Evolutionary conservation across 2,329 filamentous ascomycete species (phyloP), one percentile per base, ranked within the genome.

Genomic region (Aciculosporium take): DNA sequence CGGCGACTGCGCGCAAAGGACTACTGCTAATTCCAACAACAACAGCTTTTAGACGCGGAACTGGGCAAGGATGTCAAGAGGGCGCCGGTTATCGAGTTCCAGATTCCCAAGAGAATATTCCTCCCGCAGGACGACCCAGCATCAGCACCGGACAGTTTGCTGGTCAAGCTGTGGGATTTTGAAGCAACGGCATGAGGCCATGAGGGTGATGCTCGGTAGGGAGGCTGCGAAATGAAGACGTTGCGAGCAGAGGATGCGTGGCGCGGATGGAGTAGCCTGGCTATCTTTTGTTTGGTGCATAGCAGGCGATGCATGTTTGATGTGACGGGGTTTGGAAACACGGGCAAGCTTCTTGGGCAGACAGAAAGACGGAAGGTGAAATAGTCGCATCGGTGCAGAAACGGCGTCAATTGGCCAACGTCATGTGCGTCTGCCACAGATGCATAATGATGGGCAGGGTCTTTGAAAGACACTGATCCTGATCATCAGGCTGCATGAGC

Each of bases 31-130:
- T 21, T 21, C 18, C 8, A 21, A 35, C 6, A 4, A 33, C 23
- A 18, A 9, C 50, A 85, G 80, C 76, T 98, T 57, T 64, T 96
- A 33, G 84, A 91, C 46, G 80, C 80, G 3, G 91, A 98, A 59
- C 68, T 94, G 48, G 69, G 72, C 45, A 93, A 89, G 62, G 77
- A 84, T 33, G 68, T 94, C 48, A 93, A 82, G 65, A 94, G 89
- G 59, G 68, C 76, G 5, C 88, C 89, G 0, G 86, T 91, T 10
- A 78, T 96, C 39, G 91, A 96, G 60, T 95, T 84, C 60, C 84
- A 91, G 60, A 95, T 98, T 48, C 88, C 89, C 7, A 91, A 91
- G 65, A 77, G 71, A 51, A 81, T 94, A 31, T 82, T 94, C 40
- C 52, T 71, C 38, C 65, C 69, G 0, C 66, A 74, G 10, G 71